Evolutionary conservation across 1,284 basidiomycete species (phyloP), one percentile per base, ranked within the genome.

Genomic region (Tetrapyrgos nigripes): DNA sequence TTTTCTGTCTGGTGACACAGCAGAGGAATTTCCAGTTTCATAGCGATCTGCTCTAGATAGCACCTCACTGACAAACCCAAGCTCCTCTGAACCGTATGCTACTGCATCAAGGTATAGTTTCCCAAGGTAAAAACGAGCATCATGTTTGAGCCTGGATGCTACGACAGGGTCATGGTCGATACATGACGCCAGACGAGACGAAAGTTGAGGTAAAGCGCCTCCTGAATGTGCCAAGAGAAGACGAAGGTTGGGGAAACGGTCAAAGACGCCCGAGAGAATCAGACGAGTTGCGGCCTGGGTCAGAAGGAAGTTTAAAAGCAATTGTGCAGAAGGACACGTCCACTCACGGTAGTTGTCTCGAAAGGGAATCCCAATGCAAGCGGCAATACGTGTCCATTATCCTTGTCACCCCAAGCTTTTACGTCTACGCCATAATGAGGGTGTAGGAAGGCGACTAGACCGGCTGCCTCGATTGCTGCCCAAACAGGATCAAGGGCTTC

Each of bases 341-440:
- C 21, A 24, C 87, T 72, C 66, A 93, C 92, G 28, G 87, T 87
- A 1, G 93, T 93, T 19, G 93, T 95, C 74, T 95, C 93, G 66
- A 95, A 91, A 1, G 93, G 93, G 73, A 95, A 94, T 1, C 93
- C 93, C 13, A 95, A 79, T 0, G 93, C 92, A 50, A 95, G 83
- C 1, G 92, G 90, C 23, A 95, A 82, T 29, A 94, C 93, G 63
- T 95, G 93, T 0, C 93, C 93, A 65, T 95, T 93, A 54, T 88
- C 84, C 60, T 79, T 84, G 53, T 85, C 80, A 1, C 92, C 93
- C 81, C 89, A 94, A 11, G 83, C 83, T 57, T 79, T 80, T 24
- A 74, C 70, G 65, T 86, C 86, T 14, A 93, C 83, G 6, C 91
- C 90, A 68, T 93, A 93, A 69, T 94, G 92, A 8, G 92, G 92